A percentile compares a stretch with the other conserved stretches of the same genome.
These are phyloP conservation scores for Begonia loranthoides DNA, from an alignment of 306 rosid genomes.

Conservation along the genomic window DNA sequence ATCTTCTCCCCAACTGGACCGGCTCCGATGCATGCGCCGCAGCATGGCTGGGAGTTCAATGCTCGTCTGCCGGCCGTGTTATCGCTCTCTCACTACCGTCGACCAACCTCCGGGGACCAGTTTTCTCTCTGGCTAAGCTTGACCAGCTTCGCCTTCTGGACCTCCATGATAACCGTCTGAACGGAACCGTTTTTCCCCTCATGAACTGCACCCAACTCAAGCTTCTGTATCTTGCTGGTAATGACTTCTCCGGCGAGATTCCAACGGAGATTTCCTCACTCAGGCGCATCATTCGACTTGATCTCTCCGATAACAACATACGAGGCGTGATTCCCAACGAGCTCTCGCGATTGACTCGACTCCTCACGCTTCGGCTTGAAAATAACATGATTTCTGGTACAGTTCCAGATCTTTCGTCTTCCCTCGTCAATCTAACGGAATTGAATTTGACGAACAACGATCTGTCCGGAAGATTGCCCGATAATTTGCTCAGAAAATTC, in stretches of 20 bases:
- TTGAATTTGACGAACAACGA: conserved; percentile 73
- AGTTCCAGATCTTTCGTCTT: conserved; percentile 51
- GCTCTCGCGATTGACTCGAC: conserved; percentile 25
- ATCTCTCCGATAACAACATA: conserved; percentile 81
- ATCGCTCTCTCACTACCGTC: conserved; percentile 51
- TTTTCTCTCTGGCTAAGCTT: conserved; percentile 38
- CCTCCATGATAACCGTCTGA: conserved; percentile 73
- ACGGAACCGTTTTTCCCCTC: conserved; percentile 42
- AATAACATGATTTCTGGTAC: conserved; percentile 61
- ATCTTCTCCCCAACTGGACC: conserved; percentile 66
- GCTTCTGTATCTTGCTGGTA: conserved; percentile 66
- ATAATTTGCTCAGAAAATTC: conserved; percentile 43
- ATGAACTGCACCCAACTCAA: conserved; percentile 62
- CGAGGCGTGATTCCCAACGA: conserved; percentile 40
- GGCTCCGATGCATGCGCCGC: conserved; percentile 56
- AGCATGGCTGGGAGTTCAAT: conserved; percentile 60
- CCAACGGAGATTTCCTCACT: conserved; percentile 35
- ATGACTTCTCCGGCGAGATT: conserved; percentile 79
- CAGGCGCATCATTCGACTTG: conserved; percentile 49
- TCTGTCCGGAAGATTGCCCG: conserved; percentile 46
- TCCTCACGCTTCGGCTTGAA: conserved; percentile 65
- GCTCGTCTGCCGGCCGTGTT: conserved; percentile 46
- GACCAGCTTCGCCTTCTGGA: conserved; percentile 77
- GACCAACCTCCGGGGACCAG: conserved; percentile 68
- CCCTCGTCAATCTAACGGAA: conserved; percentile 38